Base-by-base conservation (phyloP, 2,329 filamentous ascomycete species). In the Venturia nashicola region DNA sequence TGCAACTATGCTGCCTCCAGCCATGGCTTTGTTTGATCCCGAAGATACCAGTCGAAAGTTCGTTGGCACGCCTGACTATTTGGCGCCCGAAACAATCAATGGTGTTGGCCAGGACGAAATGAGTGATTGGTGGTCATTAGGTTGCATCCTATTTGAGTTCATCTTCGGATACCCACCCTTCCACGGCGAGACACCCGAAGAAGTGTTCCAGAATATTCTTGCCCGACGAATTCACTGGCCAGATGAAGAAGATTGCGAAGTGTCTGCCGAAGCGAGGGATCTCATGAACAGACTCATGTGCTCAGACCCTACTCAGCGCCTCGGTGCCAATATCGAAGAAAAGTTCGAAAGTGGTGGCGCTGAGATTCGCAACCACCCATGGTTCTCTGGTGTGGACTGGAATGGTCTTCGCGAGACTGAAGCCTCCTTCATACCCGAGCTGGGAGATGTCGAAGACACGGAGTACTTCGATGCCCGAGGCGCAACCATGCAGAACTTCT, bases 61-160 rank as follows among this genome's bases (percentile, higher is more conserved):
- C 70, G 94, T 99, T 9, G 94, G 94, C 40, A 99, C 94, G 0
- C 94, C 94, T 0, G 94, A 99, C 74, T 99, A 99, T 72, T 83
- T 99, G 16, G 94, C 94, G 0, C 94, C 94, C 0, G 95, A 99
- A 73, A 99, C 95, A 0, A 96, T 99, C 72, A 92, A 91, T 68
- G 94, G 95, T 61, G 86, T 91, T 68, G 91, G 93, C 1, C 94
- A 99, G 74, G 94, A 99, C 71, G 93, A 97, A 74, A 94, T 93
- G 68, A 97, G 94, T 72, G 94, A 99, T 85, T 99, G 94, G 94
- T 99, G 94, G 94, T 97, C 94, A 27, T 82, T 99, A n/a, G 94
- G 94, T 0, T 99, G 95, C 74, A 97, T 99, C 69, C 79, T 97
- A 75, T 99, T 97, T 70, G 94, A 99, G 71, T 97, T 96, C 68